phyloP scores from a whole-genome alignment of 306 rosid genomes.

The Canavalia ensiformis region DNA sequence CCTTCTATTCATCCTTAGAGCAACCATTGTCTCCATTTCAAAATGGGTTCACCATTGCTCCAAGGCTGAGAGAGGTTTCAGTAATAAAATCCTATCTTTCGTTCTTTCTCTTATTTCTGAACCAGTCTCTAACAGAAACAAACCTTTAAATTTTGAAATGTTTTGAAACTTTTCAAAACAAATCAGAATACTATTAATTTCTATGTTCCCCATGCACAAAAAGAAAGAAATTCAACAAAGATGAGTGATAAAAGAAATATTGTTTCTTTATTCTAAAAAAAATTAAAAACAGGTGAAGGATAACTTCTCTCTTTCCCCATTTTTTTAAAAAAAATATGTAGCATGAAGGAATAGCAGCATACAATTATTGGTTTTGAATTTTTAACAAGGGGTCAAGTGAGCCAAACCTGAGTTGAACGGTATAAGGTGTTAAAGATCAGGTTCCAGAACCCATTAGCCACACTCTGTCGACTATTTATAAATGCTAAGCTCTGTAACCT shows the following conservation, averaged over 20 bases:
- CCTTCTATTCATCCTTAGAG: neutral
- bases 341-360: conserved; percentile 1
- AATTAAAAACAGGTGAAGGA: neutral
- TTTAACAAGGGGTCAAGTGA: conserved; percentile 29
- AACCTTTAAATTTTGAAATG: neutral
- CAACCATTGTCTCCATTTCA: too few relatives aligned
- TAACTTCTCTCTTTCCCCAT: neutral
- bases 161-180: conserved; percentile 9
- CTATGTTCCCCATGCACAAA: conserved; percentile 16
- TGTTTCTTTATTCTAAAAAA: conserved; percentile 11
- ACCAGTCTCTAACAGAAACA: neutral
- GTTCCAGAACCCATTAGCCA: conserved; percentile 77
- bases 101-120: neutral
- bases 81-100: neutral
- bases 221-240: neutral
- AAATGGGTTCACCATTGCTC: neutral
- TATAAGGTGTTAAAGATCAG: conserved; percentile 69
- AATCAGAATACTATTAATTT: conserved; percentile 16
- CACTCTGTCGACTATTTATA: conserved; percentile 69
- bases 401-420: conserved; percentile 78
- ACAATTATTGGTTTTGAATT: conserved; percentile 4
- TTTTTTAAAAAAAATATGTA: neutral
- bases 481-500: conserved; percentile 71
- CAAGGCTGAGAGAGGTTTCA: neutral
- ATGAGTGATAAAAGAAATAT: neutral